phyloP scores from a whole-genome alignment of 208 protist species.

The Trypanosoma cruzi region DNA sequence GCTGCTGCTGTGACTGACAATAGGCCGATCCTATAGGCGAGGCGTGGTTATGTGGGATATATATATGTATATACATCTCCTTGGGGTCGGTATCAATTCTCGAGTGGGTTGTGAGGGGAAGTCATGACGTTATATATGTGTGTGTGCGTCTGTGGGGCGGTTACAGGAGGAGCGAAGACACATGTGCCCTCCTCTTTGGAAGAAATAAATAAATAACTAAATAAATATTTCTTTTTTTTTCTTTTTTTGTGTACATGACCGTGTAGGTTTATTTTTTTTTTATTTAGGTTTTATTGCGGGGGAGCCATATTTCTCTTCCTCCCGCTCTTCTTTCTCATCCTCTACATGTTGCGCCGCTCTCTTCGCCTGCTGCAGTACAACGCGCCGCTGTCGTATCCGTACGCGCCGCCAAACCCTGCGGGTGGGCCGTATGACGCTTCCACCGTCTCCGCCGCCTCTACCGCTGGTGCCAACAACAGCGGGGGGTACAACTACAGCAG shows the following conservation, averaged over 20 bases:
- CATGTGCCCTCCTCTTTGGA: not conserved
- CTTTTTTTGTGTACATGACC: conserved; percentile 5
- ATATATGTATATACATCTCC: not conserved
- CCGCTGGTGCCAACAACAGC: not conserved
- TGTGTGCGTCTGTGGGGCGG: too few relatives aligned
- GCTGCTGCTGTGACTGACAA: not conserved
- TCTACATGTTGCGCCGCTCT: conserved; percentile 17
- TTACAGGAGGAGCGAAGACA: too few relatives aligned
- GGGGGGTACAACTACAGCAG: not conserved
- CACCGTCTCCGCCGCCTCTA: not conserved
- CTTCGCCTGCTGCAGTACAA: conserved; percentile 19
- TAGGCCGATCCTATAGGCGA: not conserved
- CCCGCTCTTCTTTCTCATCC: not conserved
- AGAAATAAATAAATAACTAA: not conserved
- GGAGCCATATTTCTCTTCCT: conserved; percentile 4
- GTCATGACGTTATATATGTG: too few relatives aligned
- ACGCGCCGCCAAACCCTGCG: conserved; percentile 2
- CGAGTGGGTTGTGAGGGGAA: too few relatives aligned
- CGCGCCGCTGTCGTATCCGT: conserved; percentile 10
- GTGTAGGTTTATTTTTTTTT: too few relatives aligned
- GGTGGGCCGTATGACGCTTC: conserved; percentile 6
- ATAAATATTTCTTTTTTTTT: not conserved
- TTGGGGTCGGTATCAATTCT: too few relatives aligned
- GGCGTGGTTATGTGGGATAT: not conserved
- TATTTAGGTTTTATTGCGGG: too few relatives aligned